Evolutionary conservation across 2,329 filamentous ascomycete genomes (phyloP).

Genomic region (Pseudogymnoascus sp.): DNA sequence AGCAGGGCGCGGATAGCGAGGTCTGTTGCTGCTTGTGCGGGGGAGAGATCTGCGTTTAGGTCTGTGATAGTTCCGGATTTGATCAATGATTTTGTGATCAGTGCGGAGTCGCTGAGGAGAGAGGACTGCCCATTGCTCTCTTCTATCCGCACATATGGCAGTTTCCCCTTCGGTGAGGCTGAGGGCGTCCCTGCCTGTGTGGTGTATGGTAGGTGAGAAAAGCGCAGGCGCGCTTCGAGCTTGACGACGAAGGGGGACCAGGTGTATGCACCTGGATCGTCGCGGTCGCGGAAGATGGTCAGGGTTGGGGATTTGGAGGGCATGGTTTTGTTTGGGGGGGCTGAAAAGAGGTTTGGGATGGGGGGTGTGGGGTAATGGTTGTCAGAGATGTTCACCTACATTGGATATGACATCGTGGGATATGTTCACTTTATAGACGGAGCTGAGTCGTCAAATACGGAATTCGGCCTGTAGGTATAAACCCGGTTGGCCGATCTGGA

Average conservation of each 20-base stretch:
- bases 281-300: neutral
- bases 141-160: constrained; percentile 39
- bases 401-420: neutral
- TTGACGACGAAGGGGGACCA: constrained; percentile 60
- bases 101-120: constrained; percentile 43
- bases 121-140: constrained; percentile 41
- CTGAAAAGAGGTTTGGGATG: neutral
- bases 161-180: constrained; percentile 51
- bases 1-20: constrained; percentile 47
- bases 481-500: neutral
- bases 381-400: neutral
- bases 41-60: constrained; percentile 40
- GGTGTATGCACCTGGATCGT: neutral
- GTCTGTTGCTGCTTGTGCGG: constrained; percentile 40
- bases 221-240: constrained; percentile 54
- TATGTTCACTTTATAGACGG: neutral
- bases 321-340: neutral
- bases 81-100: constrained; percentile 46
- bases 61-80: constrained; percentile 38
- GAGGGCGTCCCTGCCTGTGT: constrained; percentile 13
- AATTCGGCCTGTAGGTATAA: neutral
- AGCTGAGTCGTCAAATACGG: neutral
- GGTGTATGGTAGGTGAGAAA: constrained; percentile 42
- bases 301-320: neutral
- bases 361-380: neutral